These are phyloP conservation scores for Macrolepiota albuminosa DNA, from an alignment of 768 basidiomycete species.

Conservation along the genomic window DNA sequence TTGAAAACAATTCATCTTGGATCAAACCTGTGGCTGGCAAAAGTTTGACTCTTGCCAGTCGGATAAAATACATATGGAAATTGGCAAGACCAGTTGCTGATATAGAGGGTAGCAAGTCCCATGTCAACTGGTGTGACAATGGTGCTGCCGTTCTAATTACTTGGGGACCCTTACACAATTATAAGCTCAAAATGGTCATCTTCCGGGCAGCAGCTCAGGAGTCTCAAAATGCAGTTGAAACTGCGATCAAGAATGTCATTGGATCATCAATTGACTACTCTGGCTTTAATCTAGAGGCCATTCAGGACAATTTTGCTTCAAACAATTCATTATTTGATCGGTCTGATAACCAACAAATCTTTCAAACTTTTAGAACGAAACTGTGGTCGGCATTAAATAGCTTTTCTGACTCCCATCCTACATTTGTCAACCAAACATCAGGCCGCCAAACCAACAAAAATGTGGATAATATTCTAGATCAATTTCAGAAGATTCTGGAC, in stretches of 20 bases:
- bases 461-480: not conserved
- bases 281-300: not conserved
- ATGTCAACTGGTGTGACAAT: not conserved
- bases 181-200: not conserved
- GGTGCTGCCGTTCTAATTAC: not conserved
- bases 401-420: too few species aligned
- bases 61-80: too few species aligned
- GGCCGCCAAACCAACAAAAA: not conserved
- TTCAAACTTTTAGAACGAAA: accelerated
- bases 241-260: not conserved
- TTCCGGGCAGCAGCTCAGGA: not conserved
- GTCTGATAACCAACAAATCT: not conserved
- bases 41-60: too few species aligned
- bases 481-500: not conserved
- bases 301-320: not conserved
- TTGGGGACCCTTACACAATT: not conserved
- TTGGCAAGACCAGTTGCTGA: too few species aligned
- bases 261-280: not conserved
- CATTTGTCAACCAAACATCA: not conserved
- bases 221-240: not conserved
- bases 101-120: too few species aligned
- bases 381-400: not conserved
- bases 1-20: too few species aligned
- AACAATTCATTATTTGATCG: not conserved
- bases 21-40: too few species aligned